phyloP scores from a whole-genome alignment of 1,284 basidiomycete species.

The Tilletia caries region DNA sequence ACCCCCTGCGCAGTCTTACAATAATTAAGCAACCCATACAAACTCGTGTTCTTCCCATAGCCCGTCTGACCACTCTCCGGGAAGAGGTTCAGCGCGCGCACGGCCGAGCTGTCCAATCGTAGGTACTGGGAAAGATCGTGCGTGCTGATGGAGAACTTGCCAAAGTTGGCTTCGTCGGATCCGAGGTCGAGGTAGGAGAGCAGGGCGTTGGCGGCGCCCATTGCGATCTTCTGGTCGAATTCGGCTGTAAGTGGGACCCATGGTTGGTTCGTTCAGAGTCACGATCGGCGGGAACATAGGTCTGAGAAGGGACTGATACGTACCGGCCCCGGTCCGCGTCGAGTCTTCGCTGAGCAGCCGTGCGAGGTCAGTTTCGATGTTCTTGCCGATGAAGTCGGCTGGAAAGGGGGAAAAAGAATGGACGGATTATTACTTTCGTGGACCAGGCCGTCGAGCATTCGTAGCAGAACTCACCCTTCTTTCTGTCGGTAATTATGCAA shows the following conservation, averaged over 20 bases:
- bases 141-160: conserved; percentile 73
- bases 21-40: conserved; percentile 85
- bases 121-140: conserved; percentile 94
- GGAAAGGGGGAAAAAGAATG: not conserved
- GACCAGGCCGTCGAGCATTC: too few species aligned
- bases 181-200: conserved; percentile 78
- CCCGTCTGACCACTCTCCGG: conserved; percentile 59
- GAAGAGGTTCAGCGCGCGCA: conserved; percentile 83
- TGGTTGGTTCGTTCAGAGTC: not conserved
- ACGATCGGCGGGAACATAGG: not conserved
- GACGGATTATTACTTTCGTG: not conserved
- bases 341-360: conserved; percentile 62
- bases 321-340: conserved; percentile 16
- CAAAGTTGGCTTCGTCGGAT: conserved; percentile 76
- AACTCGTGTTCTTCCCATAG: conserved; percentile 58
- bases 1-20: conserved; percentile 96
- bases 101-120: conserved; percentile 89
- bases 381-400: conserved; percentile 73
- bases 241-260: conserved; percentile 70
- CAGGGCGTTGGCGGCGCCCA: conserved; percentile 75
- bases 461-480: conserved; percentile 69
- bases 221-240: conserved; percentile 72
- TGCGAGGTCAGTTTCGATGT: conserved; percentile 78
- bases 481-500: conserved; percentile 82
- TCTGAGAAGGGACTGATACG: not conserved